phyloP scores from a whole-genome alignment of 192 early-diverging fungal genomes.

The Coemansia sp. region DNA sequence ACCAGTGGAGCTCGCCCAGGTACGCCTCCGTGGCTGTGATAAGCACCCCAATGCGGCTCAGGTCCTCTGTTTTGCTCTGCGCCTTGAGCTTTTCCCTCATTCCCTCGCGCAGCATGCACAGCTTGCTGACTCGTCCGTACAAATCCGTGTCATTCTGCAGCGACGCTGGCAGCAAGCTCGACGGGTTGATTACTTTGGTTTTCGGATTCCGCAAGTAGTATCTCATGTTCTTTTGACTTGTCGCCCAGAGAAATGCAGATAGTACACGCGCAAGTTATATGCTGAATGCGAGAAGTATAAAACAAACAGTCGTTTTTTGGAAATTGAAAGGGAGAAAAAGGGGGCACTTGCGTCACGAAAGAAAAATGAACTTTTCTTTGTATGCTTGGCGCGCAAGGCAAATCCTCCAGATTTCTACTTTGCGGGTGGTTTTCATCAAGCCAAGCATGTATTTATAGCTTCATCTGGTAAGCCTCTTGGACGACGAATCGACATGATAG shows the following conservation, averaged over 20 bases:
- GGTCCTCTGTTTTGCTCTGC: constrained; percentile 46
- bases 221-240: constrained; percentile 18
- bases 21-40: constrained; percentile 37
- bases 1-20: constrained; percentile 50
- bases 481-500: constrained; percentile 34
- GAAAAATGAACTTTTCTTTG: not conserved
- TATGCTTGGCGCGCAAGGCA: not conserved
- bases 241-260: not conserved
- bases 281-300: not conserved
- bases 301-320: no score
- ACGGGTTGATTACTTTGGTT: constrained; percentile 37
- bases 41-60: constrained; percentile 24
- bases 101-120: constrained; percentile 47
- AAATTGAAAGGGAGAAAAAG: not conserved
- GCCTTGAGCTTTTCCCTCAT: constrained; percentile 50
- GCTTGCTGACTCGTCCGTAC: constrained; percentile 38
- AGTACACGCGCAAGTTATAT: not conserved
- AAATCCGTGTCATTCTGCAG: constrained; percentile 49
- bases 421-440: not conserved
- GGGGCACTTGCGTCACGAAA: no score
- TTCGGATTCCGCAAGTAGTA: constrained; percentile 49
- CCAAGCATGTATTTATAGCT: not conserved
- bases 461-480: constrained; percentile 22
- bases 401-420: not conserved
- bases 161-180: constrained; percentile 33